Conservation (phyloP, 1,139 yeast species). For the Pichia inconspicua region DNA sequence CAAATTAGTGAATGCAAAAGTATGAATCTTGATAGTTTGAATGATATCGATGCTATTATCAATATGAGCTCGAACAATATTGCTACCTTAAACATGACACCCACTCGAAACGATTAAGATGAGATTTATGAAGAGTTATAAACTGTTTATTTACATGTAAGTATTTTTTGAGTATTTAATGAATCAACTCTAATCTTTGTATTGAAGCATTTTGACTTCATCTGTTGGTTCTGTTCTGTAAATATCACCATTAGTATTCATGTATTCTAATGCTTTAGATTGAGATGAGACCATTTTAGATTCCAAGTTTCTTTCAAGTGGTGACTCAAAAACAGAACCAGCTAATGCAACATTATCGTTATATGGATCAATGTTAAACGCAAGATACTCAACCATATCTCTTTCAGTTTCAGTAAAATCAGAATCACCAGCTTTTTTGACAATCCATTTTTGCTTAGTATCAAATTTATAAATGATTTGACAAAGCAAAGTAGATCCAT, state of each 20-base stretch:
- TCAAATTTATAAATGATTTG: slow-evolving; percentile 73
- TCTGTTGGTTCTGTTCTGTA: slow-evolving; percentile 34
- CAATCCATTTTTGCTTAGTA: slow-evolving; percentile 61
- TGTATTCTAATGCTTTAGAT: slow-evolving; percentile 31
- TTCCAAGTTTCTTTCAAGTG: slow-evolving; percentile 29
- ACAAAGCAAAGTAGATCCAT: slow-evolving; percentile 45
- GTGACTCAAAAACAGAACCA: slow-evolving; percentile 74
- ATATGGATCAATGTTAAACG: slow-evolving; percentile 68
- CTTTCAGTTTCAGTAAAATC: slow-evolving; percentile 36
- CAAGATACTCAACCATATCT: slow-evolving; percentile 65
- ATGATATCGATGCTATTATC: slow-evolving; percentile 10
- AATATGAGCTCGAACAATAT: slow-evolving; percentile 8
- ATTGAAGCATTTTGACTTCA: slow-evolving; percentile 14
- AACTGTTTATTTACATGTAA: slow-evolving; percentile 3
- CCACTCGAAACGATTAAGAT: slow-evolving; percentile 6
- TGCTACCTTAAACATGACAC: slow-evolving; percentile 11
- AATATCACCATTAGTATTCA: slow-evolving; percentile 46
- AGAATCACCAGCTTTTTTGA: slow-evolving; percentile 40
- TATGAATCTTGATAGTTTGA: slow-evolving; percentile 8
- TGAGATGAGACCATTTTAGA: slow-evolving; percentile 24
- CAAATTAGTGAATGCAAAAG: slow-evolving; percentile 3
- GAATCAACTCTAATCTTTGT: slow-evolving; percentile 7
- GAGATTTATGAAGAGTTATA: background rate
- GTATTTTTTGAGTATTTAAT: background rate
- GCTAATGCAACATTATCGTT: slow-evolving; percentile 59